Evolutionary conservation across 164 flowering plant genomes (phyloP).

Genomic region (Kingdonia uniflora): DNA sequence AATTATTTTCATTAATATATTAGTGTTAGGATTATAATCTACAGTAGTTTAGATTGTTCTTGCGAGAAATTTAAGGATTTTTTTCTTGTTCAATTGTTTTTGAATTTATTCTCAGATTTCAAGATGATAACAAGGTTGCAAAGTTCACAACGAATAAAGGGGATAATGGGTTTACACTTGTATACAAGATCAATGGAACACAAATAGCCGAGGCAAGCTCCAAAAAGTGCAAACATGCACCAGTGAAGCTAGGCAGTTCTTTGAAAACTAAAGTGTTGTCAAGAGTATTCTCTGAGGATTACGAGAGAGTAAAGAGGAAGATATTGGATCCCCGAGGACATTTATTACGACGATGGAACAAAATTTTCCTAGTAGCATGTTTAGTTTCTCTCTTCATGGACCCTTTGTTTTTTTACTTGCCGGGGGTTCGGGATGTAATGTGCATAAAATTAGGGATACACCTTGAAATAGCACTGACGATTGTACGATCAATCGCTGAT

Average conservation of each 20-base stretch:
- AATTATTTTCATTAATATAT: not conserved
- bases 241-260: conserved; percentile 24
- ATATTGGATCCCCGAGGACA: conserved; percentile 80
- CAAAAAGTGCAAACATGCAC: conserved; percentile 17
- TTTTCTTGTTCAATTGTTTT: not conserved
- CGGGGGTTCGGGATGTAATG: conserved; percentile 25
- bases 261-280: conserved; percentile 67
- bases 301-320: conserved; percentile 49
- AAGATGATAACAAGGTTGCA: conserved; percentile 39
- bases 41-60: not conserved
- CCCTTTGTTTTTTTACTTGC: conserved; percentile 79
- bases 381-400: conserved; percentile 81
- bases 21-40: not conserved
- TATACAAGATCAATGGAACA: conserved; percentile 40
- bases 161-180: conserved; percentile 29
- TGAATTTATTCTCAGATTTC: conserved; percentile 30
- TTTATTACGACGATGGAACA: conserved; percentile 63
- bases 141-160: conserved; percentile 20
- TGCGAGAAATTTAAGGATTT: not conserved
- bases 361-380: conserved; percentile 63
- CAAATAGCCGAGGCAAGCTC: conserved; percentile 18
- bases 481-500: conserved; percentile 61
- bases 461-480: conserved; percentile 49
- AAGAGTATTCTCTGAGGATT: conserved; percentile 88
- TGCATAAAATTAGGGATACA: conserved; percentile 49